phyloP scores from a whole-genome alignment of 2,329 filamentous ascomycete genomes.

The Cercospora zeae-maydis region DNA sequence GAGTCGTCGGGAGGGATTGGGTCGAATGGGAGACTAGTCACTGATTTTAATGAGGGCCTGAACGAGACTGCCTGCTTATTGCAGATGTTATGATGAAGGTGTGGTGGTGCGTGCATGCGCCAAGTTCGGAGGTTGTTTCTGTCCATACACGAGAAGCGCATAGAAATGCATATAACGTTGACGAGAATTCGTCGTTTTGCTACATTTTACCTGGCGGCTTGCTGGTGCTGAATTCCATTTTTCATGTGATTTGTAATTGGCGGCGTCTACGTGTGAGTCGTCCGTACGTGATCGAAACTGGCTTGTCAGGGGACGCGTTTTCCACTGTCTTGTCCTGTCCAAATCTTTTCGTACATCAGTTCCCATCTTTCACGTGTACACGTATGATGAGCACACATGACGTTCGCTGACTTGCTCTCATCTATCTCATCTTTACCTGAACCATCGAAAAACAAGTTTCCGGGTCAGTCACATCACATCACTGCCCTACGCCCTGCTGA shows the following conservation, averaged over 20 bases:
- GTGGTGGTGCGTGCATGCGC: not conserved
- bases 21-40: slow-evolving; percentile 70
- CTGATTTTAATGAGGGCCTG: not conserved
- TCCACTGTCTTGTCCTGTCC: not conserved
- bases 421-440: not conserved
- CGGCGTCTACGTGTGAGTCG: too few relatives aligned
- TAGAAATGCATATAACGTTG: slow-evolving; percentile 7
- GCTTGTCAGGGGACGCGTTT: not conserved
- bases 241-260: too few relatives aligned
- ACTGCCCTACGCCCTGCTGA: too few relatives aligned
- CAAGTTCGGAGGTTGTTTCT: not conserved
- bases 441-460: not conserved
- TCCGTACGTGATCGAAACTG: too few relatives aligned
- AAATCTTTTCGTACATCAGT: not conserved
- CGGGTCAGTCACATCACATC: too few relatives aligned
- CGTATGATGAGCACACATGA: too few relatives aligned
- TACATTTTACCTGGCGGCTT: too few relatives aligned
- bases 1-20: slow-evolving; percentile 88
- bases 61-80: not conserved
- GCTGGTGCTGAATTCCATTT: not conserved
- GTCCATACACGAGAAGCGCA: slow-evolving; percentile 2
- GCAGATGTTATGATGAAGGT: not conserved
- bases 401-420: too few relatives aligned
- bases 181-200: not conserved
- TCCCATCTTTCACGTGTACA: not conserved